A percentile compares a stretch with the other conserved stretches of the same genome.
Conservation (phyloP, 2,329 filamentous ascomycete genomes). For the Bipolaris zeicola region DNA sequence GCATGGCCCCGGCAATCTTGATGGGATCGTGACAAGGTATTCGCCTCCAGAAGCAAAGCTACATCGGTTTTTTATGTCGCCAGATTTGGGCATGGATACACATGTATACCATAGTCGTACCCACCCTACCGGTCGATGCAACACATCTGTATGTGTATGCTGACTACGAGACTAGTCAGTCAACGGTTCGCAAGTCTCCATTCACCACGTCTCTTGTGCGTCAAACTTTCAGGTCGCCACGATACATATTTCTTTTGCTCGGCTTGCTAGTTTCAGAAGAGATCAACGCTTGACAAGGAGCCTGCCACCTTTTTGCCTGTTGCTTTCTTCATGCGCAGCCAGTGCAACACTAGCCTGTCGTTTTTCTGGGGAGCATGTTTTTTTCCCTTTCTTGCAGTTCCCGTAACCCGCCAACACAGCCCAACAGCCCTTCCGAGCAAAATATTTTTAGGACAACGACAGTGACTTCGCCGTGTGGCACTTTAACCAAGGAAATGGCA, state of each 20-base stretch:
- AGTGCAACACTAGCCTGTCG: background rate
- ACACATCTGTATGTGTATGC: background rate
- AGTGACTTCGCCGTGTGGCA: background rate
- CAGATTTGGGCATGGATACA: background rate
- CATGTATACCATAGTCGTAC: background rate
- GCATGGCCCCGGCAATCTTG: background rate
- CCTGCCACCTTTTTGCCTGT: background rate
- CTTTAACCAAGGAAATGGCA: background rate
- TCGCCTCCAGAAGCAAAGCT: slow-evolving; percentile 1
- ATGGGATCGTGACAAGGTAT: background rate
- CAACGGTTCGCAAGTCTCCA: background rate
- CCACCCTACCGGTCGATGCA: background rate
- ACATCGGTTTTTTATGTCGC: background rate
- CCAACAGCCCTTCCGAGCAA: slow-evolving; percentile 4
- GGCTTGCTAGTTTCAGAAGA: background rate
- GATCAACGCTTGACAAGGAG: background rate
- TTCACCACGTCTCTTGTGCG: background rate
- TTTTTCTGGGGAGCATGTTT: background rate
- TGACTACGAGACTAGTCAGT: background rate
- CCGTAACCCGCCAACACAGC: background rate
- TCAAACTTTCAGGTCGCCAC: background rate
- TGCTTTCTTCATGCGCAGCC: background rate
- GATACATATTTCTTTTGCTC: background rate
- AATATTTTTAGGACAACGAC: background rate
- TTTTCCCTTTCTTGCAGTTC: background rate